Evolutionary conservation across 108 stramenopile species (phyloP), one percentile per base, ranked within the genome.

Genomic region (Cyclotella kingstonii): DNA sequence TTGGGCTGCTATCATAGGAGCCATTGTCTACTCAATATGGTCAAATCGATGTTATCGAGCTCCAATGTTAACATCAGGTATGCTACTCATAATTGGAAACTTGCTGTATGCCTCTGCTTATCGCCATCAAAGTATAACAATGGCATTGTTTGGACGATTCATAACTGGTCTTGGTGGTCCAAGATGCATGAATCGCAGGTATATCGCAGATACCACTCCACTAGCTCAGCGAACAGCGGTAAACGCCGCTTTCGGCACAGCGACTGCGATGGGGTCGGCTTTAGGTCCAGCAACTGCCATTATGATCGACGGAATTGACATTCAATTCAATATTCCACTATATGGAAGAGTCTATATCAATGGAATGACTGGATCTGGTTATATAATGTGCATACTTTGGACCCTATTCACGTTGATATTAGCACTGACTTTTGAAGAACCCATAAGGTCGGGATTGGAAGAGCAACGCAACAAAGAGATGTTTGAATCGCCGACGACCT

Each of bases 161-260:
- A 58, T 96, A 40, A 82, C 80, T 8, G 95, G 95, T 3, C 58
- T 96, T 14, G 95, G 95, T 36, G 91, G 84, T 21, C 90, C 90
- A 22, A 80, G 90, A 45, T 81, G 80, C 31, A 83, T 96, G 31
- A 83, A 91, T 74, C 76, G 92, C 7, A 81, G 95, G 28, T 94
- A 86, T 64, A 90, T 96, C 50, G 93, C 91, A 9, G 95, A 94
- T 68, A 90, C 86, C 17, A 86, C 86, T 8, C 76, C 79, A 2
- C 18, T 84, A 6, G 61, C 56, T 25, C 46, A 86, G 22, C 78
- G 94, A n/a, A 95, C 94, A 3, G 61, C 75, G 14, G 89, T 86
- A 39, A 89, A 86, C 65, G 89, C 89, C 8, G 68, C 68, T 2
- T 91, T 91, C 70, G 90, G 83, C 3, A 85, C 87, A 57, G 85